Conservation (phyloP, 2,329 filamentous ascomycete species). For the Pseudogymnoascus sp. region DNA sequence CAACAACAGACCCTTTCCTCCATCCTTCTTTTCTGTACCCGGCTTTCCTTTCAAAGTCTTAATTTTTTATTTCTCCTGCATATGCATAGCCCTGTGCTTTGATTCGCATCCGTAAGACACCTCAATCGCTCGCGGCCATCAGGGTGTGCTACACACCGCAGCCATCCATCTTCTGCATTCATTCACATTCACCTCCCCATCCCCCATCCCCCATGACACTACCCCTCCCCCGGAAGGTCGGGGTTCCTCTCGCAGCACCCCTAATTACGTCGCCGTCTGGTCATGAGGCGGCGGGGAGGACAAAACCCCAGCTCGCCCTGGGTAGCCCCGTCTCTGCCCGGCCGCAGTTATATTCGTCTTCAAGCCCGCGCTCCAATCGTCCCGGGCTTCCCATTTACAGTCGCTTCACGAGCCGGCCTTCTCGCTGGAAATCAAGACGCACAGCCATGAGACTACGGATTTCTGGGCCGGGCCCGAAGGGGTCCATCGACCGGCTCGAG, state of each 20-base stretch:
- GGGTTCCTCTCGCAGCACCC: neutral
- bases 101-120: neutral
- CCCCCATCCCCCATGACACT: neutral
- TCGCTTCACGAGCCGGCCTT: neutral
- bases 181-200: neutral
- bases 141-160: neutral
- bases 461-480: neutral
- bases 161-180: neutral
- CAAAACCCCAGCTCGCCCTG: neutral
- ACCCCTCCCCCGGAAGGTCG: neutral
- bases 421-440: neutral
- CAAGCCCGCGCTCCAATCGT: neutral
- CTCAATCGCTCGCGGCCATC: neutral
- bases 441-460: neutral
- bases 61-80: neutral
- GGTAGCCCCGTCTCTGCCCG: neutral
- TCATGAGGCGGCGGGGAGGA: neutral
- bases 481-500: neutral
- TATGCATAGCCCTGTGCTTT: neutral
- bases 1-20: neutral
- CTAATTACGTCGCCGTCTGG: neutral
- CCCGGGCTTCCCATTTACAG: neutral
- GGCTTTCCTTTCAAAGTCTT: neutral
- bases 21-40: neutral
- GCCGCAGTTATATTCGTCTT: neutral